A percentile compares a stretch with the other conserved stretches of the same genome.
Conservation (phyloP, 106 monocot genomes). For the Narthecium ossifragum region DNA sequence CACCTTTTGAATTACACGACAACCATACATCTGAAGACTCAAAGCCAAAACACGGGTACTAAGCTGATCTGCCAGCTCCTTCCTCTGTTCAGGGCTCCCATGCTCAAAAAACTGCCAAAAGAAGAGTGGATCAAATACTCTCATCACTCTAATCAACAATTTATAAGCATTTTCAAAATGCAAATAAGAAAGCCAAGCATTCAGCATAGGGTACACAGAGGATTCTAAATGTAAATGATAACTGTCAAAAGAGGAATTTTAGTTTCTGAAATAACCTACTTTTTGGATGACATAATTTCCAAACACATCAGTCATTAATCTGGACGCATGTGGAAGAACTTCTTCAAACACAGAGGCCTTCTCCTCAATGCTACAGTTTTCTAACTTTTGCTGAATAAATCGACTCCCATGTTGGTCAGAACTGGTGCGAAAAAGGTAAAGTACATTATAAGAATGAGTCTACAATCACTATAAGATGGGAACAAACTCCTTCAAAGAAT, state of each 20-base stretch:
- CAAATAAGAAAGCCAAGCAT: not conserved
- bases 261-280: conserved; percentile 24
- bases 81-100: conserved; percentile 60
- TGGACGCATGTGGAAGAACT: conserved; percentile 53
- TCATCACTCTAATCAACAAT: too few species aligned
- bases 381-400: conserved; percentile 90
- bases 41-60: conserved; percentile 53
- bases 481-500: not conserved
- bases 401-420: conserved; percentile 90
- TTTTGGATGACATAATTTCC: conserved; percentile 92
- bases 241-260: not conserved
- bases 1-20: conserved; percentile 85
- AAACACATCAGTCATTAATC: conserved; percentile 87
- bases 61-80: conserved; percentile 59
- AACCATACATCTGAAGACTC: conserved; percentile 88
- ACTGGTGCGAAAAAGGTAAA: conserved; percentile 30
- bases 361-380: conserved; percentile 62
- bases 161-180: not conserved
- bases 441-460: not conserved
- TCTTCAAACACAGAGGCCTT: conserved; percentile 71
- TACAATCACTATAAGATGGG: not conserved
- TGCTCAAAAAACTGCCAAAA: conserved; percentile 68
- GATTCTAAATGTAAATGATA: not conserved
- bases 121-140: too few species aligned
- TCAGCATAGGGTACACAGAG: too few species aligned